These are phyloP conservation scores for Closterium sp. DNA, from an alignment of 139 green algal genomes.

Conservation along the genomic window DNA sequence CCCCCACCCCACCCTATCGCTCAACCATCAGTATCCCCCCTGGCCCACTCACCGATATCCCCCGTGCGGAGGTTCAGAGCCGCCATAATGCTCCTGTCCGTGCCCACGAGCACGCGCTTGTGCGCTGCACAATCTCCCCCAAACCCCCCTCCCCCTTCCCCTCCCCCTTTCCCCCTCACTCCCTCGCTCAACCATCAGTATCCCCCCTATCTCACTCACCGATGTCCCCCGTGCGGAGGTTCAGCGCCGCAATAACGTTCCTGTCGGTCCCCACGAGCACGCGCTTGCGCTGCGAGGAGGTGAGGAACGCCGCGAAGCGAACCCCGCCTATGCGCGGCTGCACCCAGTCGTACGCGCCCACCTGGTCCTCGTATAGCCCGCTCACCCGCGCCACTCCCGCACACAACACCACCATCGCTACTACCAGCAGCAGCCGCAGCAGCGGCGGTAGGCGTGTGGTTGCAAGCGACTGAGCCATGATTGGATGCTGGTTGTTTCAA, in stretches of 20 bases:
- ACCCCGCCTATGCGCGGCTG: not conserved
- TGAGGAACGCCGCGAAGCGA: not conserved
- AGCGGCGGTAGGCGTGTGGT: no score
- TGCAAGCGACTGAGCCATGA: no score
- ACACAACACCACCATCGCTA: not conserved
- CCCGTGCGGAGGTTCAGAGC: no score
- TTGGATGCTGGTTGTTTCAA: no score
- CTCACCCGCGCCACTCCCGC: not conserved
- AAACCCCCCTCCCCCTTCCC: no score
- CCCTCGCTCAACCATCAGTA: not conserved
- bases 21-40: no score
- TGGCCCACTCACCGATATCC: no score
- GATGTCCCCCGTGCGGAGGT: constrained; percentile 13
- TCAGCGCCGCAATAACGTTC: constrained; percentile 41
- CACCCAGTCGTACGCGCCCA: constrained; percentile 42
- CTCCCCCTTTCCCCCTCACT: no score
- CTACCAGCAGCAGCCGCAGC: not conserved
- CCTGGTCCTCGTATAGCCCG: constrained; percentile 44
- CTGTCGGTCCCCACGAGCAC: constrained; percentile 35
- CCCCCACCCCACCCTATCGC: no score
- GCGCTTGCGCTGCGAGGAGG: constrained; percentile 17
- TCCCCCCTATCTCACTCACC: constrained; percentile 10
- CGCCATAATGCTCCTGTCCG: no score
- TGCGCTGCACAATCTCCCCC: not conserved
- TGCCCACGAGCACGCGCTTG: constrained; percentile 9